Percentiles rank a stretch among this genome's conserved stretches.
Evolutionary conservation across 257 asterid genomes (phyloP).

Genomic region (Orobanche coerulescens): DNA sequence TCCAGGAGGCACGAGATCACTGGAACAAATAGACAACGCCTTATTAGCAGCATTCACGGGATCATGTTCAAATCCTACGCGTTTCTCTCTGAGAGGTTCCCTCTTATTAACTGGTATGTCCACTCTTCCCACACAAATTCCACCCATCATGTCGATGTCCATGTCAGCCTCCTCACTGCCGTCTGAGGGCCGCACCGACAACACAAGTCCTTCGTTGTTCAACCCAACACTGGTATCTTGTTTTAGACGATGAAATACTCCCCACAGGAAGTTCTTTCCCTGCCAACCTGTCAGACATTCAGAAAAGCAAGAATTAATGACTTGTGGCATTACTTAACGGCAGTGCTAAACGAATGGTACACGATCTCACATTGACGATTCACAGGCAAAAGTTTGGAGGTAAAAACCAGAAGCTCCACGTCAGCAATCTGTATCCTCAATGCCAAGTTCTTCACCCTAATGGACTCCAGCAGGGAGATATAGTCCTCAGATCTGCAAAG

Average conservation of each 20-base stretch:
- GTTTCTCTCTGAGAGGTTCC: slow-evolving; percentile 1
- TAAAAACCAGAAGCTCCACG: slow-evolving; percentile 52
- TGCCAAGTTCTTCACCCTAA: slow-evolving; percentile 30
- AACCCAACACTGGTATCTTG: not conserved
- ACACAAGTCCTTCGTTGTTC: not conserved
- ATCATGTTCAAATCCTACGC: not conserved
- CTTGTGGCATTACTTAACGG: not conserved
- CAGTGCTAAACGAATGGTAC: not conserved
- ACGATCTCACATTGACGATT: slow-evolving; percentile 49
- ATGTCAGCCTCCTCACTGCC: slow-evolving; percentile 32
- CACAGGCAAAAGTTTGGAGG: slow-evolving; percentile 42
- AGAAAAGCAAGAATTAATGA: not conserved
- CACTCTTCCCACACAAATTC: slow-evolving; percentile 29
- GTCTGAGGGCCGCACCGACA: not conserved
- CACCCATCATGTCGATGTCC: slow-evolving; percentile 60
- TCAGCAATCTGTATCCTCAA: slow-evolving; percentile 42
- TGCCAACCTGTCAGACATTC: slow-evolving; percentile 38
- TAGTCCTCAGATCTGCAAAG: slow-evolving; percentile 40
- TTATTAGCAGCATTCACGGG: not conserved
- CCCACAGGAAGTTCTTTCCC: slow-evolving; percentile 59
- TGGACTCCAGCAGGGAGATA: slow-evolving; percentile 33
- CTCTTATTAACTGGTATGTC: slow-evolving; percentile 27
- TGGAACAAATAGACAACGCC: not conserved
- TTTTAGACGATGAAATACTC: slow-evolving; percentile 38
- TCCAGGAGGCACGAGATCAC: slow-evolving; percentile 27